A percentile compares a stretch with the other conserved stretches of the same genome.
Conservation (phyloP, 2,329 filamentous ascomycete genomes). For the Penicillium sp. region DNA sequence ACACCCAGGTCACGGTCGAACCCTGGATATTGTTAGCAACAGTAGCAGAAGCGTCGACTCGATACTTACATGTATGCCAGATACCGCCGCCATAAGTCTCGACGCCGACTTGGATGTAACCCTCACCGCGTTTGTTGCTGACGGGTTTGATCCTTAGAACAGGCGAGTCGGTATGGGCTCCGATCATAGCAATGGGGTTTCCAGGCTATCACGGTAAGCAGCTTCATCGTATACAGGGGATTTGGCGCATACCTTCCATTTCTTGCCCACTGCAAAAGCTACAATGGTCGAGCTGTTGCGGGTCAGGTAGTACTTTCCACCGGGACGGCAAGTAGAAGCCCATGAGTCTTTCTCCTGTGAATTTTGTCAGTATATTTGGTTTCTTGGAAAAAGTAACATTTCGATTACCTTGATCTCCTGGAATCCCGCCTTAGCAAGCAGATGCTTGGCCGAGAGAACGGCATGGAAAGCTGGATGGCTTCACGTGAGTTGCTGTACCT, state of each 20-base stretch:
- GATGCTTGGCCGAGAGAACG: slow-evolving; percentile 75
- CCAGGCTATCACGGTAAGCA: slow-evolving; percentile 59
- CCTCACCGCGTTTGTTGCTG: slow-evolving; percentile 83
- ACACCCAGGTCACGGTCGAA: slow-evolving; percentile 94
- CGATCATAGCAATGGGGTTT: slow-evolving; percentile 89
- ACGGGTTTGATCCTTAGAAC: slow-evolving; percentile 92
- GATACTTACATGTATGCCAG: slow-evolving; percentile 78
- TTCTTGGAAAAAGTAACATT: background rate
- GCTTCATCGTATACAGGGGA: no score
- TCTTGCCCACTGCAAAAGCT: slow-evolving; percentile 86
- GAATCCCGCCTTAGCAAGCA: slow-evolving; percentile 84
- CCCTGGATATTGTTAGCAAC: slow-evolving; percentile 52
- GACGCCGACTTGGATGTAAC: slow-evolving; percentile 92
- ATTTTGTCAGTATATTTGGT: slow-evolving; percentile 6
- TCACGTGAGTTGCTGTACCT: background rate
- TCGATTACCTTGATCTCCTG: slow-evolving; percentile 70
- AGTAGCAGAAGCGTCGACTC: background rate
- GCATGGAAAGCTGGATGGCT: slow-evolving; percentile 81
- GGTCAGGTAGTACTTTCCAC: slow-evolving; percentile 95
- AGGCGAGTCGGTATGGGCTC: slow-evolving; percentile 94
- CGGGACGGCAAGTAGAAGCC: slow-evolving; percentile 77
- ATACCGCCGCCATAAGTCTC: slow-evolving; percentile 97
- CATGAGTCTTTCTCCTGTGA: slow-evolving; percentile 81
- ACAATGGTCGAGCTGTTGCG: slow-evolving; percentile 91
- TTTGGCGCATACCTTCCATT: slow-evolving; percentile 70